These are phyloP conservation scores for Metroxylon sagu DNA, from an alignment of 176 grass and related monocot species.

Conservation along the genomic window DNA sequence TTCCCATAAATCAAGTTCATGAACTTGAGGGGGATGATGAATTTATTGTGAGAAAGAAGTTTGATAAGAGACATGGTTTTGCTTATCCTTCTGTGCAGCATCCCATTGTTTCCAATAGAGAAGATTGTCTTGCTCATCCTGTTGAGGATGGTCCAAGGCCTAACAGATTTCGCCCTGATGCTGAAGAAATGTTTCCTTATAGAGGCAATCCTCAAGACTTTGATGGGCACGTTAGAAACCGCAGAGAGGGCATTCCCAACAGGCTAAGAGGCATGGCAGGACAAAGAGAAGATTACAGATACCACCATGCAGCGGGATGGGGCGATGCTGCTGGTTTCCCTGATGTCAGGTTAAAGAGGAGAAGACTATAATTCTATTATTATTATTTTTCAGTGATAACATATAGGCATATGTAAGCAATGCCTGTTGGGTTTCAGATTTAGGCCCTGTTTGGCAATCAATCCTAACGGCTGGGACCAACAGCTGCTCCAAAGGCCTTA, in stretches of 20 bases:
- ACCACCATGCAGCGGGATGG: slow-evolving; percentile 15
- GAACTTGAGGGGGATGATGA: slow-evolving; percentile 4
- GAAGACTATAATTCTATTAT: slow-evolving; percentile 5
- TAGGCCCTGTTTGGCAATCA: too few relatives aligned
- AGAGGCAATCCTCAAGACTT: slow-evolving; percentile 1
- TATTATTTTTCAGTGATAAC: neutral
- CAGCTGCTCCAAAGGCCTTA: too few relatives aligned
- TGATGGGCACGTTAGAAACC: slow-evolving; percentile 7
- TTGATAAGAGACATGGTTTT: neutral
- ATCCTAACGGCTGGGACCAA: too few relatives aligned
- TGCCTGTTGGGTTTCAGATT: too few relatives aligned
- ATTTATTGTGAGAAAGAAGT: neutral
- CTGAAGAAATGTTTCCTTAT: slow-evolving; percentile 1
- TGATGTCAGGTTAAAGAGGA: slow-evolving; percentile 17
- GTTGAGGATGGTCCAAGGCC: neutral
- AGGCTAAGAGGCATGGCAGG: slow-evolving; percentile 10
- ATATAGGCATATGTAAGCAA: too few relatives aligned
- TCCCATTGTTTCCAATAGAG: neutral
- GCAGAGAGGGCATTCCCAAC: neutral
- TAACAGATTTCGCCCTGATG: slow-evolving; percentile 4
- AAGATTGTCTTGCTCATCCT: neutral
- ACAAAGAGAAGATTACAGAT: slow-evolving; percentile 22
- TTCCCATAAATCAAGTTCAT: neutral
- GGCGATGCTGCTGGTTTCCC: slow-evolving; percentile 1
- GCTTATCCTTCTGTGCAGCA: neutral